A percentile compares a stretch with the other conserved stretches of the same genome.
These are phyloP conservation scores for Beauveria asiatica DNA, from an alignment of 2,329 filamentous ascomycete species.

Conservation along the genomic window DNA sequence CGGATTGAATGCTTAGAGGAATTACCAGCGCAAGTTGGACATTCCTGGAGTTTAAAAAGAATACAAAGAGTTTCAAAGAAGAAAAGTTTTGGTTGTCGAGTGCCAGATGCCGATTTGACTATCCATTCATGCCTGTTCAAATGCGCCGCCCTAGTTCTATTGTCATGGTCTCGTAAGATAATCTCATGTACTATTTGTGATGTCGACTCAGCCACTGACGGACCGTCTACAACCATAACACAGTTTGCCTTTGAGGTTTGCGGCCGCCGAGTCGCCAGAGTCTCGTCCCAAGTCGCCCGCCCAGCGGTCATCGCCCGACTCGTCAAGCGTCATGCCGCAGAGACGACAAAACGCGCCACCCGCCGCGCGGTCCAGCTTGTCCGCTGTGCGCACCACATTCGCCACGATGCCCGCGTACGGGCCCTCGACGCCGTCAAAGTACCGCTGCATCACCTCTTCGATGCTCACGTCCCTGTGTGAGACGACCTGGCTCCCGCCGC, in stretches of 20 bases:
- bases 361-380: slow-evolving; percentile 55
- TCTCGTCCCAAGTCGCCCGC: slow-evolving; percentile 50
- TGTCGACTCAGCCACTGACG: slow-evolving; percentile 36
- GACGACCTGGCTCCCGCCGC: slow-evolving; percentile 33
- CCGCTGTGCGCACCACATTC: slow-evolving; percentile 89
- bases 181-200: not conserved
- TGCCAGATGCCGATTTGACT: not conserved
- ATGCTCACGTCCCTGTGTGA: slow-evolving; percentile 76
- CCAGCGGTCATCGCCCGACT: slow-evolving; percentile 54
- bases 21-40: not conserved
- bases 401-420: slow-evolving; percentile 87
- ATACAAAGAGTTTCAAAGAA: slow-evolving; percentile 1
- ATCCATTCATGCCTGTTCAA: not conserved
- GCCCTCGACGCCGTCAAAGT: slow-evolving; percentile 73
- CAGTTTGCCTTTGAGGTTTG: slow-evolving; percentile 30
- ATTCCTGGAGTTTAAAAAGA: slow-evolving; percentile 6
- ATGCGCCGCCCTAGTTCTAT: not conserved
- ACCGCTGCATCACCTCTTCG: slow-evolving; percentile 80
- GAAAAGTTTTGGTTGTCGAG: not conserved
- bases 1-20: not conserved
- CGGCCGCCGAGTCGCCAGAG: slow-evolving; percentile 16
- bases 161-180: not conserved
- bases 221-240: slow-evolving; percentile 72
- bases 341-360: slow-evolving; percentile 47
- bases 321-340: slow-evolving; percentile 60